Base-by-base conservation (phyloP, 2,329 filamentous ascomycete species). In the Aspergillus fumigatus region DNA sequence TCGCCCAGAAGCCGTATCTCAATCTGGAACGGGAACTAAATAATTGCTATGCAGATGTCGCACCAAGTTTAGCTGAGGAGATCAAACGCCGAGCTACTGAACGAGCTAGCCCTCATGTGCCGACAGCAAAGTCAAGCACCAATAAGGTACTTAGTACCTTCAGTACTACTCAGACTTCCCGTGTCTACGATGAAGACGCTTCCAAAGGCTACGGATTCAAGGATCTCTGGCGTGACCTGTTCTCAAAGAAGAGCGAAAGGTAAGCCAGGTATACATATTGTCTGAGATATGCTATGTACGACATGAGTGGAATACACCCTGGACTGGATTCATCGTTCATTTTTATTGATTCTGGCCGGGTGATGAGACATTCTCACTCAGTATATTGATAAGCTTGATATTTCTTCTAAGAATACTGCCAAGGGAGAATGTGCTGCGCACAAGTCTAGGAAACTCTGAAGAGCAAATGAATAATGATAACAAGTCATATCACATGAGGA, bases 1-100 rank as follows among this genome's bases (percentile, higher is more conserved):
- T 96, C 1, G 92, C 93, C 2, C 95, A 94, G 75, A 96, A 96
- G 73, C 90, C 93, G 0, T 97, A 97, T 73, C 92, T 91, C 68
- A 87, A 82, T 2, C 83, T 97, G 7, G 84, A 92, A 48, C 85
- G 93, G 50, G 94, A 99, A 74, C 80, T 97, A 17, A 82, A 81
- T 29, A 80, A 84, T 2, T 97, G 92, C 70, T 97, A 87, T 68
- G 88, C 91, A 0, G 92, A 96, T 58, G 87, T 96, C 1, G 93
- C 93, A 6, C 91, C 91, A 0, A 78, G 82, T 49, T 73, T 97
- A 3, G 84, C 91, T 0, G 79, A 82, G 1, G 86, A 87, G 59
- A 94, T 97, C 58, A 81, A 82, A 56, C 82, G 89, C 27, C 80
- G 91, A 21, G 89, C 90, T 5, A 73, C 75, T 17, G 77, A 58